These are phyloP conservation scores for Phaffia rhodozyma DNA, from an alignment of 1,284 basidiomycete species.

Conservation along the genomic window DNA sequence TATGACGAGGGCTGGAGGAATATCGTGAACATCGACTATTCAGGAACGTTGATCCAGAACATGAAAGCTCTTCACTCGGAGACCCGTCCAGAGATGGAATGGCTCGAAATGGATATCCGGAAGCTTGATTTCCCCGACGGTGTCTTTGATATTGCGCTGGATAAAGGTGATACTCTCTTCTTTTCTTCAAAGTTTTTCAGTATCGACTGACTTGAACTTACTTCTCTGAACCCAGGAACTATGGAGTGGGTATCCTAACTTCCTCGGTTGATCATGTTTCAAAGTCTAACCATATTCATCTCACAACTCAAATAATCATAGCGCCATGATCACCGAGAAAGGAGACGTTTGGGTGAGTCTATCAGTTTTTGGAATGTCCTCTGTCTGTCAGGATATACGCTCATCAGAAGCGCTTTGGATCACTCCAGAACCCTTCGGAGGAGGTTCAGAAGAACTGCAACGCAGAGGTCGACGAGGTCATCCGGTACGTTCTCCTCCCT, in stretches of 20 bases:
- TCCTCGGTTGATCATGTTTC: no score
- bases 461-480: conserved; percentile 65
- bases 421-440: conserved; percentile 58
- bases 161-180: conserved; percentile 53
- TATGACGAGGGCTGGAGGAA: conserved; percentile 78
- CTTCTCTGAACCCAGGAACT: conserved; percentile 41
- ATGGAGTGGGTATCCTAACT: conserved; percentile 49
- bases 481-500: conserved; percentile 45
- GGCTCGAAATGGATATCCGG: conserved; percentile 81
- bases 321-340: conserved; percentile 76
- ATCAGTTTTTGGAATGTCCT: background rate
- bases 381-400: background rate
- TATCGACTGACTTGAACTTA: background rate
- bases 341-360: conserved; percentile 71
- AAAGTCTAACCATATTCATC: background rate
- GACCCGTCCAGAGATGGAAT: conserved; percentile 59
- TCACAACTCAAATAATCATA: conserved; percentile 12
- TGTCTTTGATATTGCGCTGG: conserved; percentile 73
- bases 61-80: conserved; percentile 54
- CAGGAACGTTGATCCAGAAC: conserved; percentile 61
- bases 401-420: no score
- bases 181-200: background rate
- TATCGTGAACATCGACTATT: conserved; percentile 80
- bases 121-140: conserved; percentile 52
- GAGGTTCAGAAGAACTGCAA: conserved; percentile 64